A percentile compares a stretch with the other conserved stretches of the same genome.
phyloP scores from a whole-genome alignment of 305 asterid species.

The Fraxinus sp. region DNA sequence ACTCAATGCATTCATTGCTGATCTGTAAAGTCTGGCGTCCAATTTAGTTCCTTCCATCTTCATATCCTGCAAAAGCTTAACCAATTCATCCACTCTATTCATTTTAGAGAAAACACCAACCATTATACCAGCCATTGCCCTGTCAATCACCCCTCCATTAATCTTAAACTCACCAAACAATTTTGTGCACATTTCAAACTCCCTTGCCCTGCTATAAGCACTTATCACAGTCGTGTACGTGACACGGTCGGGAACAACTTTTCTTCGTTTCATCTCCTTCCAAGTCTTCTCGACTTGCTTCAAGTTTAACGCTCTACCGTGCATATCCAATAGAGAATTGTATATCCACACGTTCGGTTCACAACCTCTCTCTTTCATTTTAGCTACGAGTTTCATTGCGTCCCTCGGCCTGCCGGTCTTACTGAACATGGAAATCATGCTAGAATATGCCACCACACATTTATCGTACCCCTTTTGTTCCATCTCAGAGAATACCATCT shows the following conservation, averaged over 20 bases:
- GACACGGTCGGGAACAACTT: conserved; percentile 56
- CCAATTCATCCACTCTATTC: conserved; percentile 65
- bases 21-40: conserved; percentile 62
- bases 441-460: conserved; percentile 82
- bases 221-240: conserved; percentile 75
- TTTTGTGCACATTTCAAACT: conserved; percentile 47
- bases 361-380: conserved; percentile 79
- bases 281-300: conserved; percentile 65
- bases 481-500: conserved; percentile 62
- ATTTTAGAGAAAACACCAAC: conserved; percentile 73
- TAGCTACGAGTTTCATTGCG: conserved; percentile 69
- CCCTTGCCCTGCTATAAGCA: conserved; percentile 63
- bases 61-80: conserved; percentile 73
- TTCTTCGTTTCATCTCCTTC: conserved; percentile 83
- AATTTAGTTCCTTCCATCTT: conserved; percentile 52
- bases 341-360: conserved; percentile 90
- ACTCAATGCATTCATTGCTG: conserved; percentile 71
- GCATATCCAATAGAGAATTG: conserved; percentile 75
- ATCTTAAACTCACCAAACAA: conserved; percentile 60
- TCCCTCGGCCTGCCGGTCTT: conserved; percentile 63
- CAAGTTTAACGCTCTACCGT: conserved; percentile 55
- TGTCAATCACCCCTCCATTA: conserved; percentile 59
- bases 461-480: conserved; percentile 59
- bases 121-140: conserved; percentile 87
- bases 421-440: conserved; percentile 73